Conservation (phyloP, 805 yeast species). For the Nakazawaea ernobii region DNA sequence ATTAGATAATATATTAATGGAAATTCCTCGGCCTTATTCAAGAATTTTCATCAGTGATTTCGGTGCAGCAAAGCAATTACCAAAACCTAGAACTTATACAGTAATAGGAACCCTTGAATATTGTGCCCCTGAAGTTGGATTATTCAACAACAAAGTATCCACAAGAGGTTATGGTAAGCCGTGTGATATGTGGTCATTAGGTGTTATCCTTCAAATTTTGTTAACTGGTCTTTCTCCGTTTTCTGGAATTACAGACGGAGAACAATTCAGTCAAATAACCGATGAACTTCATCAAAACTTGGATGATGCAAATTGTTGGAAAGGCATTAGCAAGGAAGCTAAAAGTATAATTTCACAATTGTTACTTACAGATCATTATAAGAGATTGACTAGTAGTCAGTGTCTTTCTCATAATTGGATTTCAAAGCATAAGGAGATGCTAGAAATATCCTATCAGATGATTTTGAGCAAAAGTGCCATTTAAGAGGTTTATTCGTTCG, state of each 20-base stretch:
- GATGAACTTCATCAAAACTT: conserved; percentile 20
- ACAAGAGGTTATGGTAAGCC: conserved; percentile 45
- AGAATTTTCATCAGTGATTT: conserved; percentile 62
- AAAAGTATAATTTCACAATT: conserved; percentile 39
- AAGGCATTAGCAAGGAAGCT: conserved; percentile 31
- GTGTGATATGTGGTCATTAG: conserved; percentile 70
- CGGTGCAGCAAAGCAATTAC: conserved; percentile 37
- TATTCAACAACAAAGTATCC: conserved; percentile 23
- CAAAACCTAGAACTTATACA: conserved; percentile 11
- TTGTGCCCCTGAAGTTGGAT: conserved; percentile 66
- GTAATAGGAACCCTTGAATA: conserved; percentile 53
- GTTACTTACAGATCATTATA: conserved; percentile 29
- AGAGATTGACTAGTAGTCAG: conserved; percentile 30
- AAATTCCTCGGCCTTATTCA: conserved; percentile 45
- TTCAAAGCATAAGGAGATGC: conserved; percentile 22
- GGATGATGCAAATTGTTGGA: conserved; percentile 45
- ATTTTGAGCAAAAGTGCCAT: not conserved
- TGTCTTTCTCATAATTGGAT: conserved; percentile 48
- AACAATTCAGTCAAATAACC: conserved; percentile 10
- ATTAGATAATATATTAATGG: conserved; percentile 57
- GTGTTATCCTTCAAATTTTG: conserved; percentile 53
- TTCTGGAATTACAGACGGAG: conserved; percentile 35
- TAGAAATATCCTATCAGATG: not conserved
- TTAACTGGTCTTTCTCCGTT: conserved; percentile 64
- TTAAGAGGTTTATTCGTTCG: too few species aligned